Evolutionary conservation across 805 yeast species (phyloP).

Genomic region (Yarrowia divulgata): DNA sequence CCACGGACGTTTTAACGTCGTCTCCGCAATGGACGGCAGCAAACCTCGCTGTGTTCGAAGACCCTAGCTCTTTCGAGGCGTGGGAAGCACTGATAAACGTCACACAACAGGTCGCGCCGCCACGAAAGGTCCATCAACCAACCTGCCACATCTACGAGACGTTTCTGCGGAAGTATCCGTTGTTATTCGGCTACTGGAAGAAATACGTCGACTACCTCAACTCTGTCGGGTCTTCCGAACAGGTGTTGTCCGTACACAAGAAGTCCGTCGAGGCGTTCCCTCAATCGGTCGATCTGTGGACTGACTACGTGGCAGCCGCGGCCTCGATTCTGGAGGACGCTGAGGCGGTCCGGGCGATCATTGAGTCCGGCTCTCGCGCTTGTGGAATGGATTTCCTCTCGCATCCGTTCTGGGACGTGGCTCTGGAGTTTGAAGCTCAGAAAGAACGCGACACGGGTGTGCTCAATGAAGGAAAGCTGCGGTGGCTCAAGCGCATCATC

Average conservation of each 20-base stretch:
- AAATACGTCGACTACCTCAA: slow-evolving; percentile 50
- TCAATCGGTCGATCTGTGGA: slow-evolving; percentile 49
- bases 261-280: slow-evolving; percentile 51
- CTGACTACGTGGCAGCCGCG: slow-evolving; percentile 44
- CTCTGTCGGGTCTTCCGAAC: slow-evolving; percentile 43
- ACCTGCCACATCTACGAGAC: slow-evolving; percentile 41
- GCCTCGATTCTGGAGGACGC: slow-evolving; percentile 32
- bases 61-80: slow-evolving; percentile 27
- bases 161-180: slow-evolving; percentile 51
- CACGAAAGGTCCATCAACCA: slow-evolving; percentile 10
- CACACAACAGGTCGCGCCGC: slow-evolving; percentile 5
- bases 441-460: slow-evolving; percentile 55
- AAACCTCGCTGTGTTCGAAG: slow-evolving; percentile 26
- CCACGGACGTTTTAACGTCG: slow-evolving; percentile 20
- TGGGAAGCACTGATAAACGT: slow-evolving; percentile 22
- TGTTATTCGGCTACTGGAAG: slow-evolving; percentile 56
- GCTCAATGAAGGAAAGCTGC: slow-evolving; percentile 42
- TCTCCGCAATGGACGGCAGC: slow-evolving; percentile 32
- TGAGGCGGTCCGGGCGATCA: slow-evolving; percentile 47
- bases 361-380: slow-evolving; percentile 57
- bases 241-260: slow-evolving; percentile 41
- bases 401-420: slow-evolving; percentile 83
- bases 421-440: slow-evolving; percentile 63
- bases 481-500: slow-evolving; percentile 50
- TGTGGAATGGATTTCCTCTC: slow-evolving; percentile 79